These are phyloP conservation scores for Populus davidiana DNA, from an alignment of 345 rosid genomes.

Conservation along the genomic window DNA sequence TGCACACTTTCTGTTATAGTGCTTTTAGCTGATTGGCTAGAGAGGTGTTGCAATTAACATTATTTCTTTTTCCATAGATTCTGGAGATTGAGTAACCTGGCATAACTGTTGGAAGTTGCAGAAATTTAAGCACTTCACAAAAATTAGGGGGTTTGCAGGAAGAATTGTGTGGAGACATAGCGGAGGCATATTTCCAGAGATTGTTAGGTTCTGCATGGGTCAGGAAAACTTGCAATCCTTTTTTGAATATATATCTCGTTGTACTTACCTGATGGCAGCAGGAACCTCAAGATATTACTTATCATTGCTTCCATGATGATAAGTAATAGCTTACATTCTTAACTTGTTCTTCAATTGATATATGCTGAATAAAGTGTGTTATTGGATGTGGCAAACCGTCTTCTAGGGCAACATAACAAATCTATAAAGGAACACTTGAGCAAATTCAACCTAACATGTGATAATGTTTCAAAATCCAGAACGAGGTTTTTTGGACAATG, in stretches of 20 bases:
- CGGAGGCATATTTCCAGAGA: background rate
- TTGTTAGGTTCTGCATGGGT: constrained; percentile 12
- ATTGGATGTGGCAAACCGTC: constrained; percentile 5
- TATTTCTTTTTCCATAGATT: constrained; percentile 25
- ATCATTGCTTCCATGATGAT: constrained; percentile 11
- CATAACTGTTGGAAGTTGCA: constrained; percentile 16
- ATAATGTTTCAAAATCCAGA: no score
- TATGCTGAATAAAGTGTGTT: constrained; percentile 12
- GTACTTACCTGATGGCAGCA: constrained; percentile 12
- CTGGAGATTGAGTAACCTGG: constrained; percentile 28
- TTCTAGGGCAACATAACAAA: constrained; percentile 9
- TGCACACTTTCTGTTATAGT: background rate
- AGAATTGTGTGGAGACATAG: constrained; percentile 2
- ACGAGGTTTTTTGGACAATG: no score
- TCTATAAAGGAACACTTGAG: constrained; percentile 4
- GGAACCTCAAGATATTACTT: background rate
- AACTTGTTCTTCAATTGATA: constrained; percentile 22
- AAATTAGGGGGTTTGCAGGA: constrained; percentile 6
- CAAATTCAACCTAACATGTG: background rate
- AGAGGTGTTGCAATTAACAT: background rate
- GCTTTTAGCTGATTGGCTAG: background rate
- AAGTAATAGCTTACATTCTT: constrained; percentile 18
- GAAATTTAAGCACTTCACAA: constrained; percentile 1
- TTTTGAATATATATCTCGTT: constrained; percentile 8
- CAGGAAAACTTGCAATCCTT: constrained; percentile 14